Base-by-base conservation (phyloP, 352 stramenopile species). In the Phytophthora idaei region DNA sequence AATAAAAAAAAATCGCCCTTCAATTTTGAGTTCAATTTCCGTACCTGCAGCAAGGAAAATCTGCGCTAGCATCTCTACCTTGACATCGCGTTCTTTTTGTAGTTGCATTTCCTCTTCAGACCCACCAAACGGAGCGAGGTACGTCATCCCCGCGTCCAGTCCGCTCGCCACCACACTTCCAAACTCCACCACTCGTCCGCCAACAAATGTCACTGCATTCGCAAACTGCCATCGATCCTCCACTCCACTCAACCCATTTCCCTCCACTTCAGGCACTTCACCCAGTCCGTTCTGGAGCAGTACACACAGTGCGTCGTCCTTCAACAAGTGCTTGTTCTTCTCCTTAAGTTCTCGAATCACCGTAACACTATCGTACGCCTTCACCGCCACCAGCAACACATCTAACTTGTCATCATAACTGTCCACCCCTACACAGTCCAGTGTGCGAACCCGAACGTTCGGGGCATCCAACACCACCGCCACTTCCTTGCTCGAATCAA, bases 241-340 rank as follows among this genome's bases (percentile, higher is more conserved):
- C 9, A n/a, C 54, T 15, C 14, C 42, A 49, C 21, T 39, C n/a
- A 54, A 17, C 15, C 4, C 39, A 21, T 46, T 29, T 7, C 0
- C 10, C 10, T 37, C 14, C 17, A 54, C 42, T 48, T 27, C 29
- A 3, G 78, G 76, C 14, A 83, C 37, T 50, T 83, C 71, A 21
- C 77, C 77, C 14, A 90, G 68, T 46, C 83, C 85, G 55, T 94
- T 94, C 56, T 92, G 83, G 1, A 92, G 69, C 41, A 91, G 65
- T 14, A 94, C 79, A 42, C 86, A 69, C 5, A 90, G 47, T 8
- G 81, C 77, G 41, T 90, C 73, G 17, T 76, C 56, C 17, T 72
- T 66, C 25, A 93, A 57, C 29, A 83, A 69, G 36, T 77, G 64
- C 29, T 50, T 49, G 29, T 69, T 61, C 17, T 61, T 75, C 25